Evolutionary conservation across 176 grass and related monocot genomes (phyloP), one percentile per base, ranked within the genome.

Genomic region (Themeda triandra): DNA sequence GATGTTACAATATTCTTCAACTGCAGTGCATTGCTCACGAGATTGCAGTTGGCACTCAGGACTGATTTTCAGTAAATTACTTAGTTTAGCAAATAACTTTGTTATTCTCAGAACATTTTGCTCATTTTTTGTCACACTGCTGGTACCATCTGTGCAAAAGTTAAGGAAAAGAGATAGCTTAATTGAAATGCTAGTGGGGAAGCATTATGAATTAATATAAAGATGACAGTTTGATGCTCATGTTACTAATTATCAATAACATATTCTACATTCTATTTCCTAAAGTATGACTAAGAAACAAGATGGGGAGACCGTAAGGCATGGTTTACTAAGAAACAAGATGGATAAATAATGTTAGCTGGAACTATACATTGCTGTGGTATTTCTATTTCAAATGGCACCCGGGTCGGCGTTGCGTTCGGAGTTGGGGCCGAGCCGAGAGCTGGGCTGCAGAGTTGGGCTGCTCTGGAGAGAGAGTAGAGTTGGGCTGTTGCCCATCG

Each of bases 71-170:
- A 93, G 85, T 77, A 93, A 65, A 66, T 66, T 60, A 56, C 84
- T 87, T 60, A 98, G 44, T 83, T 92, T 88, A 63, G 89, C 85
- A 98, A 98, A 98, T 49, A 98, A 82, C n/a, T 84, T 91, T 75
- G 73, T 90, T 75, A 93, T 88, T 83, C 84, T 88, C 66, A 98
- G 77, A 87, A 93, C 89, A 87, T 98, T 92, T 83, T 84, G 71
- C 68, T 88, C 96, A 75, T 85, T 88, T 79, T 86, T 88, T 58
- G 90, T 88, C 27, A 80, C 44, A 81, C 63, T 51, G 63, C 56
- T 83, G 5, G 37, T 80, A 84, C 79, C 91, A 92, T 75, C 93
- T 95, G 92, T 28, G 35, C 21, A 86, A 56, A 70, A 82, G 24
- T 59, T 15, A 64, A 81, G 42, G 69, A 35, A 40, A 2, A 25